Evolutionary conservation across 441 rosid genomes (phyloP), one percentile per base, ranked within the genome.

Genomic region (Arabidopsis hybrid): DNA sequence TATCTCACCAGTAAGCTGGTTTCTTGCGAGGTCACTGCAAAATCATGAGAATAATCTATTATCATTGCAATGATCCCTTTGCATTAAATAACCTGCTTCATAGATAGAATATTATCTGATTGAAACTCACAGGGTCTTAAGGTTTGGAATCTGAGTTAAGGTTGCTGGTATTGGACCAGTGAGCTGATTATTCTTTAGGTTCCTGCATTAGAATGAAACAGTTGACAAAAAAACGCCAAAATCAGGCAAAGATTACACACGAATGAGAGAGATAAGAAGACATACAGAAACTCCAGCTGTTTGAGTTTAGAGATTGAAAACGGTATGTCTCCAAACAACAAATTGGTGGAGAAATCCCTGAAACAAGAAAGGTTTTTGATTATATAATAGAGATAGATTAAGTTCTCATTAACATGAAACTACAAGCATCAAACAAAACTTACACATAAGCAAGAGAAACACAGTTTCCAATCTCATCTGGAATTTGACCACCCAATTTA

Each of bases 81-180:
- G 31, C 13, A 7, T 8, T 29, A 8, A 49, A 8, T 2, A 65
- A 4, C 6, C n/a, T 51, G 26, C 8, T 6, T 46, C 13, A 5
- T 6, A 14, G 21, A 21, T 26, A 31, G 46, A 45, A 63, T 36
- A 31, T 6, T 17, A 39, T 4, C 8, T 14, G 3, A 12, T 4
- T 7, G 18, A n/a, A 46, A 84, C 97, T 79, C 57, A 93, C 99
- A 96, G 86, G 0, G 88, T 90, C 78, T 88, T 91, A 29, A 96
- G 85, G 62, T 85, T 91, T 1, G 98, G 99, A 79, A 96, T 83
- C 78, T 96, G 99, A 3, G 97, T 88, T 21, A 96, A 78, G 0
- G 97, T 93, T 4, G 96, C 92, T 59, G 98, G 99, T 14, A 96
- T 89, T 14, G 97, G 98, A 14, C 99, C 98, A 1, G 87, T 79